Evolutionary conservation across 306 rosid genomes (phyloP).

Genomic region (Cucumis hystrix): DNA sequence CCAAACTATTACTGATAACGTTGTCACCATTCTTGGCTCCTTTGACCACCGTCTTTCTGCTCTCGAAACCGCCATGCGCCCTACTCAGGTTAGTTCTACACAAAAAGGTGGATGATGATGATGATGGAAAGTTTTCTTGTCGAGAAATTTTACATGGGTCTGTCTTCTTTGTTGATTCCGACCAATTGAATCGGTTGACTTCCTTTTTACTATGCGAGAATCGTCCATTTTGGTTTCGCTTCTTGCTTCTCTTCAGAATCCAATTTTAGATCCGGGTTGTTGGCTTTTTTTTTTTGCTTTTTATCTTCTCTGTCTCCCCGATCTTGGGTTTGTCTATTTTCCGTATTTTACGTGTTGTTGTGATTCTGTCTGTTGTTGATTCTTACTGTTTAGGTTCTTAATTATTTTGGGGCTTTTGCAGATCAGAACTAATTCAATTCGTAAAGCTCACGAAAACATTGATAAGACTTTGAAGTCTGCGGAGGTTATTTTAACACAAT

Average conservation of each 20-base stretch:
- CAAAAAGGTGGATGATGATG: background rate
- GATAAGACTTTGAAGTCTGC: conserved; percentile 88
- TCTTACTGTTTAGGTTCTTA: background rate
- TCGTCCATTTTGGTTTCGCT: background rate
- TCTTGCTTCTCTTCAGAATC: background rate
- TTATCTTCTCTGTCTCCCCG: conserved; percentile 12
- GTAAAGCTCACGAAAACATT: conserved; percentile 94
- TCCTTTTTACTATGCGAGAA: conserved; percentile 1
- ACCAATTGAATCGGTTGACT: background rate
- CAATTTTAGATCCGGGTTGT: background rate
- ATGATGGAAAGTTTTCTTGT: background rate
- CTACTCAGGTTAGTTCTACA: conserved; percentile 56
- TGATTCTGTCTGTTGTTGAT: background rate
- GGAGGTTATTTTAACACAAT: conserved; percentile 68
- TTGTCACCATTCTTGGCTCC: conserved; percentile 82
- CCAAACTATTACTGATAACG: conserved; percentile 79
- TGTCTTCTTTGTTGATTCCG: background rate
- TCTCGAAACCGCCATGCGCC: conserved; percentile 98
- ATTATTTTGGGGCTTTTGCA: conserved; percentile 24
- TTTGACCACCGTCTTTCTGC: conserved; percentile 97
- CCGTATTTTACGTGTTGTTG: background rate
- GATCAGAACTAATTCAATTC: conserved; percentile 82
- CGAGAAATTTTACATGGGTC: background rate
- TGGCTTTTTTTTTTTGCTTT: background rate
- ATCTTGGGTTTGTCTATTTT: background rate